A percentile compares a stretch with the other conserved stretches of the same genome.
Conservation (phyloP, 352 stramenopile species). For the Pythium rhizo-oryzae region DNA sequence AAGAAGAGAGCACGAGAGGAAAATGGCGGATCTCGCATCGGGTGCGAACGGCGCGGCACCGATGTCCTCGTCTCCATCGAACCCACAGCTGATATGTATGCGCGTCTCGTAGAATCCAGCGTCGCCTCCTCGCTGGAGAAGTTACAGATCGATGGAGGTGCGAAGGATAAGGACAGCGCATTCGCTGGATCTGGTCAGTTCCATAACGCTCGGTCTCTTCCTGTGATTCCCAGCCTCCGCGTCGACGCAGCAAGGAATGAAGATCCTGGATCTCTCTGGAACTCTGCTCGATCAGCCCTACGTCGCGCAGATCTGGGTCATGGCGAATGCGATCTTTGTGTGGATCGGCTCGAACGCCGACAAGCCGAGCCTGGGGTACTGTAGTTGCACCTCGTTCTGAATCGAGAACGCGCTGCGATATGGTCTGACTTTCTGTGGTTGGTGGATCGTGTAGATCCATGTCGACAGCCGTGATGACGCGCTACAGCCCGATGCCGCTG, state of each 20-base stretch:
- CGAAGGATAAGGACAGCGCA: not conserved
- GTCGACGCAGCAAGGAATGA: conserved; percentile 12
- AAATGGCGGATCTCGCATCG: conserved; percentile 17
- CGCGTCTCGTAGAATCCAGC: conserved; percentile 1
- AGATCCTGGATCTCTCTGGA: conserved; percentile 52
- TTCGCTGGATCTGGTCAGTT: not conserved
- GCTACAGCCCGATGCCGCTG: conserved; percentile 80
- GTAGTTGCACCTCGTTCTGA: not conserved
- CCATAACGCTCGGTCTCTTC: too few relatives aligned
- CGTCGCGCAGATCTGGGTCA: conserved; percentile 73
- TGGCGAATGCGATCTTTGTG: conserved; percentile 71
- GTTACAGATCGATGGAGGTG: conserved; percentile 26
- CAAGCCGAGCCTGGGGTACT: conserved; percentile 46
- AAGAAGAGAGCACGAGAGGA: not conserved
- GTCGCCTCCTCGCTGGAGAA: conserved; percentile 16
- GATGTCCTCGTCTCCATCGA: not conserved
- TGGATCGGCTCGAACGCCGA: conserved; percentile 65
- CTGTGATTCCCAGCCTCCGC: not conserved
- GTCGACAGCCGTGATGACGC: conserved; percentile 76
- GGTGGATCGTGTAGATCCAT: conserved; percentile 44
- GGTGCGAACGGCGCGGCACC: conserved; percentile 3
- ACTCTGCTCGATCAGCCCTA: conserved; percentile 70
- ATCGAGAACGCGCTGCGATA: not conserved
- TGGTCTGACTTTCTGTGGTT: not conserved
- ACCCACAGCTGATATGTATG: not conserved